Conservation (phyloP, 192 early-diverging fungal species). For the Coemansia sp. region DNA sequence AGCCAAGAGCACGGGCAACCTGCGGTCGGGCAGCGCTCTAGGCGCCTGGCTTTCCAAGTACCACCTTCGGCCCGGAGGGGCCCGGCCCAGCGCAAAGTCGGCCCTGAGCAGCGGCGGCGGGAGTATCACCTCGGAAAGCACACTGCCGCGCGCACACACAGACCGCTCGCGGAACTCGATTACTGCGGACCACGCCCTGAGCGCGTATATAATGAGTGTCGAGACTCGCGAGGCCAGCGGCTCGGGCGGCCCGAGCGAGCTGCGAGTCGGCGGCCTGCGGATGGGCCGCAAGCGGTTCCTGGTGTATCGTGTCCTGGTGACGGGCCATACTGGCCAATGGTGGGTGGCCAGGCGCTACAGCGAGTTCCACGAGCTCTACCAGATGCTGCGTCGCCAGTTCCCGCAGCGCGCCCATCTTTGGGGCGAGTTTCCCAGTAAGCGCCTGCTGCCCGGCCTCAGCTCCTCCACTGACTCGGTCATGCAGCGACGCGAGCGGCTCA, state of each 20-base stretch:
- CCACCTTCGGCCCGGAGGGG: conserved; percentile 24
- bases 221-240: conserved; percentile 29
- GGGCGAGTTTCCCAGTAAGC: conserved; percentile 42
- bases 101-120: background rate
- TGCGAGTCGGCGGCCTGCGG: conserved; percentile 38
- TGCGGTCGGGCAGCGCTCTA: conserved; percentile 33
- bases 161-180: background rate
- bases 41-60: conserved; percentile 45
- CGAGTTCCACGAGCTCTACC: conserved; percentile 41
- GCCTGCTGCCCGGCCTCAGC: conserved; percentile 34
- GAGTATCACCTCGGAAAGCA: conserved; percentile 1
- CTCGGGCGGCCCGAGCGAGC: conserved; percentile 7
- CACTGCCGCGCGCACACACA: conserved; percentile 3
- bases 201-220: conserved; percentile 41
- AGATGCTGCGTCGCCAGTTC: conserved; percentile 30
- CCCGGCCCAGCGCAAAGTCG: background rate
- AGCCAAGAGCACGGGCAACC: conserved; percentile 34
- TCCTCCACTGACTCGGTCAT: conserved; percentile 32
- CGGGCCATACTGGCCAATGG: conserved; percentile 36
- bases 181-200: background rate
- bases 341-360: conserved; percentile 41
- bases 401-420: conserved; percentile 24
- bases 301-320: conserved; percentile 40
- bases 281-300: conserved; percentile 45
- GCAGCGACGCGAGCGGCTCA: conserved; percentile 42